Conservation (phyloP, 2,329 filamentous ascomycete genomes). For the Sporothrix pallida region DNA sequence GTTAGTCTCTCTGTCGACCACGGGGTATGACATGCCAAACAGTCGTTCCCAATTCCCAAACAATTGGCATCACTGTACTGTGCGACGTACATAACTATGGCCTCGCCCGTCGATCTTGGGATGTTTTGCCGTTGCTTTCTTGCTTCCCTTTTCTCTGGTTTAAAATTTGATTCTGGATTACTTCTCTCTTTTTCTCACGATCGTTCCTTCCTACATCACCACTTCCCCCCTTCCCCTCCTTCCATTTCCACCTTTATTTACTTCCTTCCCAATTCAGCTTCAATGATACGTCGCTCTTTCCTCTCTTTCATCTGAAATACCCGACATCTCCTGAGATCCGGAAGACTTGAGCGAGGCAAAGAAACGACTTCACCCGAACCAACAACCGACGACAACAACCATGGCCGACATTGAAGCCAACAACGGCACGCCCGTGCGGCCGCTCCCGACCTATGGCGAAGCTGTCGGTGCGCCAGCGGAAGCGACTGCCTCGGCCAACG, state of each 20-base stretch:
- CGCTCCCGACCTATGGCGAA: conserved; percentile 20
- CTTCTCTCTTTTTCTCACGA: neutral
- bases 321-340: neutral
- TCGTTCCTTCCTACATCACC: neutral
- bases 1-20: conserved; percentile 7
- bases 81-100: conserved; percentile 7
- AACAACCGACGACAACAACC: neutral
- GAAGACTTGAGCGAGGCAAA: neutral
- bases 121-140: neutral
- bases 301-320: neutral
- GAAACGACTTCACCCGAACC: neutral
- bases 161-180: neutral
- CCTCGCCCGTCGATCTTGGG: conserved; percentile 8
- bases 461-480: neutral
- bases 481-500: neutral
- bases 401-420: conserved; percentile 8
- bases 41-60: neutral
- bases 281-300: conserved; percentile 1
- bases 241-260: conserved; percentile 1
- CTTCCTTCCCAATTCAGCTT: conserved; percentile 13
- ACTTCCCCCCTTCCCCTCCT: neutral
- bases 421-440: neutral
- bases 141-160: neutral
- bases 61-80: neutral
- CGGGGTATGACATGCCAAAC: conserved; percentile 1